These are phyloP conservation scores for Puccinia hordei DNA, from an alignment of 1,284 basidiomycete genomes.

Conservation along the genomic window DNA sequence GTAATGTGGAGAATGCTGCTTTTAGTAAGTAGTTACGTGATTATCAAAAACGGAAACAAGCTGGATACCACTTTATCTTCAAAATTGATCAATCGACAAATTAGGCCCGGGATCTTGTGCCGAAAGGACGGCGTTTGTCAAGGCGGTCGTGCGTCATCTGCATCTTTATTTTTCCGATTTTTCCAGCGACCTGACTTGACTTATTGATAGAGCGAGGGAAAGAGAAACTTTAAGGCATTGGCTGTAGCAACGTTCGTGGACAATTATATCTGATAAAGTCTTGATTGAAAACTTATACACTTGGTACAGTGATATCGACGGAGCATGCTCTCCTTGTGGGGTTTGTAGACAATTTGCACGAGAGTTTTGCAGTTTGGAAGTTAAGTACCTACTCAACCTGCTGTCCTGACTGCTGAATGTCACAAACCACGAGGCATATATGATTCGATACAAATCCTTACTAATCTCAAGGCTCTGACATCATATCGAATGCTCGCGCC, in stretches of 20 bases:
- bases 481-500: not conserved
- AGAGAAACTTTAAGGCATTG: slow-evolving; percentile 44
- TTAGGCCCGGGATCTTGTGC: slow-evolving; percentile 50
- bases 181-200: not conserved
- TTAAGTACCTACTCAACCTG: slow-evolving; percentile 18
- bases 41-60: not conserved
- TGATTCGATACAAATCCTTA: slow-evolving; percentile 1
- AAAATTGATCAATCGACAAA: not conserved
- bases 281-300: slow-evolving; percentile 4
- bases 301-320: slow-evolving; percentile 42
- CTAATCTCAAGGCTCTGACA: not conserved
- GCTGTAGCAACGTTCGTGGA: slow-evolving; percentile 42
- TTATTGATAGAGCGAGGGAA: slow-evolving; percentile 48
- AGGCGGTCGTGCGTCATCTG: slow-evolving; percentile 40
- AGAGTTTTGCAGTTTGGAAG: slow-evolving; percentile 49
- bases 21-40: slow-evolving; percentile 66
- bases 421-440: not conserved
- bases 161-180: not conserved
- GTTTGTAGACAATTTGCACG: slow-evolving; percentile 50
- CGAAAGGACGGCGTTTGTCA: slow-evolving; percentile 49
- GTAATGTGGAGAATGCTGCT: slow-evolving; percentile 87
- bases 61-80: not conserved
- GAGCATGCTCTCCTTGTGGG: slow-evolving; percentile 47
- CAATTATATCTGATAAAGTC: not conserved
- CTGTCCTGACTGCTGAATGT: not conserved